phyloP scores from a whole-genome alignment of 768 basidiomycete species.

The Boletus sp. region DNA sequence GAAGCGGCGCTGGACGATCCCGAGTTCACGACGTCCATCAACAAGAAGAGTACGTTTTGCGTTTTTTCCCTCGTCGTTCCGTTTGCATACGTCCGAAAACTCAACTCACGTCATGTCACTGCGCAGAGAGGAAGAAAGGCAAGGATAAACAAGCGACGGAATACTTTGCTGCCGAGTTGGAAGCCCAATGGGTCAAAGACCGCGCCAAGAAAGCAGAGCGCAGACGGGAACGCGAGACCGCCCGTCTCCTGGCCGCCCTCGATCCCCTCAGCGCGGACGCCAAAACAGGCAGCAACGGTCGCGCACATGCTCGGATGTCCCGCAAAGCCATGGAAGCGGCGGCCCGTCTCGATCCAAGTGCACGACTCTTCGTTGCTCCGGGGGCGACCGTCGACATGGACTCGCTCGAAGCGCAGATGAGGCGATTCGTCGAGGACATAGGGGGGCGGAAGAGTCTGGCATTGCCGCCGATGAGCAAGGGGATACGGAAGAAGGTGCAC shows the following conservation, averaged over 20 bases:
- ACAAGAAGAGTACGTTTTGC: constrained; percentile 47
- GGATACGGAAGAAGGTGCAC: constrained; percentile 69
- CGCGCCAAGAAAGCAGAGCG: constrained; percentile 77
- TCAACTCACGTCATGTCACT: background rate
- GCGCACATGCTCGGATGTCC: constrained; percentile 20
- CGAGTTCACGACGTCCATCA: constrained; percentile 19
- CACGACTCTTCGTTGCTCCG: constrained; percentile 26
- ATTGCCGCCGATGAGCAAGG: constrained; percentile 77
- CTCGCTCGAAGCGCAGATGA: constrained; percentile 68
- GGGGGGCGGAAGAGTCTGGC: constrained; percentile 52
- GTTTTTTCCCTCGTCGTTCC: background rate
- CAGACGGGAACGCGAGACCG: constrained; percentile 60
- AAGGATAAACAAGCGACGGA: constrained; percentile 7
- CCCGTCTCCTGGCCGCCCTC: constrained; percentile 51
- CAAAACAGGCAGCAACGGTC: background rate
- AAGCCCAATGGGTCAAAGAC: constrained; percentile 74
- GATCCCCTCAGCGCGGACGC: constrained; percentile 49
- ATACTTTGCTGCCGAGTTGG: constrained; percentile 53
- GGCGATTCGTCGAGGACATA: constrained; percentile 60
- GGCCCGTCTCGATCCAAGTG: constrained; percentile 43
- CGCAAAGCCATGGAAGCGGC: constrained; percentile 65
- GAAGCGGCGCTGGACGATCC: constrained; percentile 27
- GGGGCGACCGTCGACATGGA: constrained; percentile 60
- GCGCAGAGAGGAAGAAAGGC: constrained; percentile 31
- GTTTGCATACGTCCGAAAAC: background rate